phyloP scores from a whole-genome alignment of 129 eudicot genomes.

The Scalesia atractyloides region DNA sequence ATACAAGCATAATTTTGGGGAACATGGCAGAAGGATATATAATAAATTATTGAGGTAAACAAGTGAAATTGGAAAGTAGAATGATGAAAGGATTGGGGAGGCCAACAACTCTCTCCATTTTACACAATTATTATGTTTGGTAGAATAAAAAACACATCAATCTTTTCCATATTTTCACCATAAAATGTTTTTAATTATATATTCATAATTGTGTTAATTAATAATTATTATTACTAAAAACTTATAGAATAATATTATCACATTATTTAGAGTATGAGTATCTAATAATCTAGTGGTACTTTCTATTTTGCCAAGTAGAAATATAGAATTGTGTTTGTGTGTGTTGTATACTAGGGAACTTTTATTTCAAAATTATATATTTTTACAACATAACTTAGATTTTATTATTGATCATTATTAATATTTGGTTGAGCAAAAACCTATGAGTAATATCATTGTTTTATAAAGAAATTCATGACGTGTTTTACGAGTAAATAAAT shows the following conservation, averaged over 20 bases:
- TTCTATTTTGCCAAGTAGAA: background rate
- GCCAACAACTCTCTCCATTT: constrained; percentile 6
- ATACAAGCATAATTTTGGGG: background rate
- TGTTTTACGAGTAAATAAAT: background rate
- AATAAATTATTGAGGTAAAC: background rate
- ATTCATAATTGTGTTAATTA: background rate
- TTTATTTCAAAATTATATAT: background rate
- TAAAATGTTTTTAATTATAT: background rate
- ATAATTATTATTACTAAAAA: background rate
- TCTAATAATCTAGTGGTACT: too few relatives aligned
- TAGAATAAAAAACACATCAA: background rate
- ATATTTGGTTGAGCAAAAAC: background rate
- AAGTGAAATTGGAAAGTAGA: constrained; percentile 13
- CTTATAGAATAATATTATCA: background rate
- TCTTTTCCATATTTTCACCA: background rate
- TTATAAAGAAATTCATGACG: background rate
- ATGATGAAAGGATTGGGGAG: constrained; percentile 1
- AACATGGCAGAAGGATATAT: background rate
- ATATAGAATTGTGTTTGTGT: background rate
- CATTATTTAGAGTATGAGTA: background rate
- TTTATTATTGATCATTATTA: background rate
- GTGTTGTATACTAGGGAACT: background rate
- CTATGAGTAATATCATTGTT: background rate
- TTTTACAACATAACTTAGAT: background rate
- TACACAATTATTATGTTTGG: constrained; percentile 8